These are phyloP conservation scores for Prunus persica DNA, from an alignment of 306 rosid genomes.

Conservation along the genomic window Prunus_persica_NCBIv2 NC_034012.1:4515501-4516000, in stretches of 20 bases:
- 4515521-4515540: not conserved
- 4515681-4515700: not conserved
- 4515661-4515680: not conserved
- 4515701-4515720: not conserved
- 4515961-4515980: fast-evolving
- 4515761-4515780: not conserved
- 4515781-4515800: not conserved
- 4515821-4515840: not conserved
- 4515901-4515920: too few relatives aligned
- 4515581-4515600: not conserved
- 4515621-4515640: not conserved
- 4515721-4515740: not conserved
- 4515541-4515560: not conserved
- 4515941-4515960: too few relatives aligned
- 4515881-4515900: not conserved
- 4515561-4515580: not conserved
- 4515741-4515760: not conserved
- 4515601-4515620: conserved; percentile 5
- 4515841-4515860: not conserved
- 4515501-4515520: not conserved
- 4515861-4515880: not conserved
- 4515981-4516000: too few relatives aligned
- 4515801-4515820: not conserved
- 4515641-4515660: not conserved
- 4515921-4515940: too few relatives aligned